Base-by-base conservation (phyloP, 2,329 filamentous ascomycete genomes). In the Raffaelea deltoideospora region DNA sequence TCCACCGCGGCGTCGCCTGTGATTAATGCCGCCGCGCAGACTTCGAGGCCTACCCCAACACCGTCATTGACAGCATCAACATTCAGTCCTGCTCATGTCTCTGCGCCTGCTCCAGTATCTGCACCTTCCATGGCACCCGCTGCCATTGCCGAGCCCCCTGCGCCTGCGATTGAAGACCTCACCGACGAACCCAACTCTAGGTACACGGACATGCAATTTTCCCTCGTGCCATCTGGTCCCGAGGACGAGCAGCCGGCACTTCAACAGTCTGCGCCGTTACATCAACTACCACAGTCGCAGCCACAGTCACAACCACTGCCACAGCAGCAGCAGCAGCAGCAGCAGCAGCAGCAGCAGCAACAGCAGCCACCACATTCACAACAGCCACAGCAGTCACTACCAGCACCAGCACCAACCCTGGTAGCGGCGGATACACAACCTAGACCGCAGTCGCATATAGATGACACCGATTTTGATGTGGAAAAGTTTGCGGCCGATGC, bases 151-250 rank as follows among this genome's bases (percentile, higher is more conserved):
- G 22, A 17, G 4, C n/a, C 38, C 38, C 8, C 44, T 41, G 26
- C 47, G 42, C 13, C 38, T 37, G 14, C 23, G 42, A 14, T 33
- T 23, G 3, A 33, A 14, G n/a, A n/a, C n/a, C n/a, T n/a, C n/a
- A n/a, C n/a, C n/a, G n/a, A n/a, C n/a, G n/a, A n/a, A n/a, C n/a
- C 58, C n/a, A 60, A 63, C 35, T 55, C 64, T 8, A 63, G 63
- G 42, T 73, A 72, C 45, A 72, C 69, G 13, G 59, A 72, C 43
- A 72, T 72, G 65, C 60, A 67, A 26, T 73, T 73, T 43, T 62
- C 65, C 0, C 54, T 72, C 5, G 68, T 64, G 2, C 63, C 67
- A 1, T 43, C 58, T 10, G 30, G 30, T n/a, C 17, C 22, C n/a
- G 40, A 43, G 6, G 41, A 20, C 33, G 39, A 38, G 35, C 41